Percentiles rank a stretch among this genome's conserved stretches.
phyloP scores from a whole-genome alignment of 345 rosid species.

The Populus pruinosa region DNA sequence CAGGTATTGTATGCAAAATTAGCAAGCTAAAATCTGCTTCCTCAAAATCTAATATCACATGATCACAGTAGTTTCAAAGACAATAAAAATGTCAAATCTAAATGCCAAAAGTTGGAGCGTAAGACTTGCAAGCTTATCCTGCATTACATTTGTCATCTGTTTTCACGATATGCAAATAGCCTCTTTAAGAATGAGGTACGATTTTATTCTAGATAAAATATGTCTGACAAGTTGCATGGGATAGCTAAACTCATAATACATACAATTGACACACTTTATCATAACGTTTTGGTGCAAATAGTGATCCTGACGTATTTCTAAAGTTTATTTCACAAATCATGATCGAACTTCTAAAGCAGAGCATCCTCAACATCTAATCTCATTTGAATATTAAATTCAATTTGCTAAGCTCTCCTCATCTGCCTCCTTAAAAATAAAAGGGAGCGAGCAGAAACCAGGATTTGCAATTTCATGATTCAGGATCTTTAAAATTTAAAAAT shows the following conservation, averaged over 20 bases:
- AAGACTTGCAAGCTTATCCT: not conserved
- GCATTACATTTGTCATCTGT: not conserved
- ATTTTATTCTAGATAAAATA: not conserved
- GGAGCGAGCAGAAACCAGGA: not conserved
- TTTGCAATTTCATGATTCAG: not conserved
- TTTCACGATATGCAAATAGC: not conserved
- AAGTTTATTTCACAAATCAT: not conserved
- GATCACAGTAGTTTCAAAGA: not conserved
- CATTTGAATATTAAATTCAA: not conserved
- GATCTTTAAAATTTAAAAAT: not conserved
- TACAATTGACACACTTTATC: too few species aligned
- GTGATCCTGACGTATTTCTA: not conserved
- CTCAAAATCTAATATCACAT: not conserved
- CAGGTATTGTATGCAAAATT: not conserved
- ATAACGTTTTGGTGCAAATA: too few species aligned
- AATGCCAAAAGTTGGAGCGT: not conserved
- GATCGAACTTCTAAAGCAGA: not conserved
- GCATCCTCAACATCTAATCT: not conserved
- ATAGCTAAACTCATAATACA: too few species aligned
- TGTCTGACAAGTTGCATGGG: too few species aligned
- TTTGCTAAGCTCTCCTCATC: constrained; percentile 3
- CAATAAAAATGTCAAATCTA: not conserved
- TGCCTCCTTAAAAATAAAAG: not conserved
- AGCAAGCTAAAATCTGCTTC: not conserved
- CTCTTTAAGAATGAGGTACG: not conserved